phyloP scores from a whole-genome alignment of 495 filamentous ascomycete species.

The Halenospora varia region DNA sequence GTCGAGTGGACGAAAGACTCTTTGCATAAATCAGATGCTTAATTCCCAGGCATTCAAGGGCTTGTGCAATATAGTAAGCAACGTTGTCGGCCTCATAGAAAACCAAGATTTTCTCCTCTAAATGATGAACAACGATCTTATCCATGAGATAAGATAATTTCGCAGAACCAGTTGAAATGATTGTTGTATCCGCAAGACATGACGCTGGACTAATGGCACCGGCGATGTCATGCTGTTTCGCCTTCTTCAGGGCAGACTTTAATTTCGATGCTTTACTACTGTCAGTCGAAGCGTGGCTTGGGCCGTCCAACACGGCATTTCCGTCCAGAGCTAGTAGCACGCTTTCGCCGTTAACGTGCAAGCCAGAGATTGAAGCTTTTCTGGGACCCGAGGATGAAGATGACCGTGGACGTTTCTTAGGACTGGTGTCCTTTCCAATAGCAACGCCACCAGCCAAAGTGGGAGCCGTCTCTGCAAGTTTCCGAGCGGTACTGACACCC shows the following conservation, averaged over 20 bases:
- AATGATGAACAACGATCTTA: constrained; percentile 59
- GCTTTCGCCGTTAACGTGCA: too few species aligned
- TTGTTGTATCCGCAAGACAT: constrained; percentile 49
- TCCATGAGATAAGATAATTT: constrained; percentile 87
- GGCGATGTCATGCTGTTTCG: neutral
- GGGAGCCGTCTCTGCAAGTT: constrained; percentile 1
- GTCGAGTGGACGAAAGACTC: constrained; percentile 52
- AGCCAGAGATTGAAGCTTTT: neutral
- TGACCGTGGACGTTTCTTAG: neutral
- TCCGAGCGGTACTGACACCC: neutral
- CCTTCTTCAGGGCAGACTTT: constrained; percentile 9
- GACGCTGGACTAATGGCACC: constrained; percentile 6
- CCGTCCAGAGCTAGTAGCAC: too few species aligned
- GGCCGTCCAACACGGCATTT: too few species aligned
- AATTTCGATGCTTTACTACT: too few species aligned
- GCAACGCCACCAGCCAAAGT: constrained; percentile 15
- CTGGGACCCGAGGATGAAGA: neutral
- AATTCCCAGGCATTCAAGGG: constrained; percentile 70
- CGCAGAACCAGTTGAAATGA: constrained; percentile 77
- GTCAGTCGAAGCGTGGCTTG: too few species aligned
- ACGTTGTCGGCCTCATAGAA: constrained; percentile 89
- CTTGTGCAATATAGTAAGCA: constrained; percentile 77
- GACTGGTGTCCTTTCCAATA: constrained; percentile 7
- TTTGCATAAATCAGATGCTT: constrained; percentile 82
- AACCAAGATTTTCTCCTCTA: constrained; percentile 79